phyloP scores from a whole-genome alignment of 805 yeast genomes.

The Metschnikowia chrysomelidarum region DNA sequence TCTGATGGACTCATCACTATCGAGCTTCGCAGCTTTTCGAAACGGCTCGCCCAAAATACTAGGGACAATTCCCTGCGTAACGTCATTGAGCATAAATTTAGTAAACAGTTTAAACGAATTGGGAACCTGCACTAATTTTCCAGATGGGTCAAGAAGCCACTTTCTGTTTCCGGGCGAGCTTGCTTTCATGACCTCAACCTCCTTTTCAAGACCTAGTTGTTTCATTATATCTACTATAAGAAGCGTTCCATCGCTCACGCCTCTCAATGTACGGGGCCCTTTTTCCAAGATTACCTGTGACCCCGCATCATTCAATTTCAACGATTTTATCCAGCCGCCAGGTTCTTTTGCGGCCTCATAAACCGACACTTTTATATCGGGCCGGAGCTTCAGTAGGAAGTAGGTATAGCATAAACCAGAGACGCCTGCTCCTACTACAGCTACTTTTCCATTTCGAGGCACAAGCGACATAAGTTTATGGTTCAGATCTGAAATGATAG shows the following conservation, averaged over 20 bases:
- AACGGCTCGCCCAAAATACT: slow-evolving; percentile 56
- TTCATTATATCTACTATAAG: slow-evolving; percentile 59
- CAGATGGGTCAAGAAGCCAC: slow-evolving; percentile 51
- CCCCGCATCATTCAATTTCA: slow-evolving; percentile 28
- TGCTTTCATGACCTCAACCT: slow-evolving; percentile 57
- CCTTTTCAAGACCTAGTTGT: slow-evolving; percentile 46
- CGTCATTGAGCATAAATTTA: slow-evolving; percentile 39
- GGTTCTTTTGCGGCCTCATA: slow-evolving; percentile 53
- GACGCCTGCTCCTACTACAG: slow-evolving; percentile 84
- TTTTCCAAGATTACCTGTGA: slow-evolving; percentile 55
- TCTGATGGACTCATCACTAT: slow-evolving; percentile 68
- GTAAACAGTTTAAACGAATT: slow-evolving; percentile 31
- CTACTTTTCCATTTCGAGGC: slow-evolving; percentile 46
- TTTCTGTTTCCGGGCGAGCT: slow-evolving; percentile 67
- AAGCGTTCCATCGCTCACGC: slow-evolving; percentile 75
- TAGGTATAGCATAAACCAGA: slow-evolving; percentile 79
- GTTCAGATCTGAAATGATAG: too few species aligned
- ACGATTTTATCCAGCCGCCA: slow-evolving; percentile 81
- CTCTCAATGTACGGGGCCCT: slow-evolving; percentile 90
- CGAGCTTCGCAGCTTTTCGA: slow-evolving; percentile 20
- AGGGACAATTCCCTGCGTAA: slow-evolving; percentile 42
- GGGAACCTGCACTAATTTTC: slow-evolving; percentile 56
- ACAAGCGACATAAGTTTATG: slow-evolving; percentile 18
- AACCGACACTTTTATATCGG: slow-evolving; percentile 65
- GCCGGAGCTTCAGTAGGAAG: slow-evolving; percentile 67